Evolutionary conservation across 1,284 basidiomycete genomes (phyloP), one percentile per base, ranked within the genome.

Genomic region (Athelia psychrophila): DNA sequence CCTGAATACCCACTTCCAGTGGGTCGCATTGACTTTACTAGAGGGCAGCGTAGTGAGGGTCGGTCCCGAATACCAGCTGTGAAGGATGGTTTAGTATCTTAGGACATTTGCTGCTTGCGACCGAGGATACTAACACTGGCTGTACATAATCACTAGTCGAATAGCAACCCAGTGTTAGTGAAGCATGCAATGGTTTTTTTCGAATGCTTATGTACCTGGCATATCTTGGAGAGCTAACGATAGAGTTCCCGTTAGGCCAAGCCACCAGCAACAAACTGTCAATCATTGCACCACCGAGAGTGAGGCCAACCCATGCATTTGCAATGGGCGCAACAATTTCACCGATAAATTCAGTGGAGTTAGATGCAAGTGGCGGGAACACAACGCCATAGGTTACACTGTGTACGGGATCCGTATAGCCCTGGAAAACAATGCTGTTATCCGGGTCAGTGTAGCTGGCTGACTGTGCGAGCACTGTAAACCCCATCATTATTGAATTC

Each of bases 1-100:
- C 25, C 79, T 72, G 62, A 73, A 81, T 12, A 79, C 74, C 75
- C 78, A 79, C 56, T 79, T 80, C 78, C 78, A 81, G 54, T 80
- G 76, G 2, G 79, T 81, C 2, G 76, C 59, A 53, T 80, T 81
- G 35, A 81, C 71, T 54, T 62, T 68, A 8, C 70, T 66, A 4
- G 67, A 67, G 3, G 72, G 69, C n/a, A 79, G 64, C 47, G 71
- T 71, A 2, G 78, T 80, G 36, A 81, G 64, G 15, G 71, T 64
- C 2, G 77, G 78, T 4, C 78, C 78, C 19, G 61, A 47, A 59
- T 76, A 72, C 24, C 66, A 65, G 22, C 69, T 74, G 50, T 18
- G 16, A 47, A n/a, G 49, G 40, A 30, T 6, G 13, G 5, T 5
- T 30, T 13, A 30, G 27, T 30, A 30, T 30, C 13, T 30, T 13